phyloP scores from a whole-genome alignment of 2,329 filamentous ascomycete genomes.

The Aspergillus sp. region DNA sequence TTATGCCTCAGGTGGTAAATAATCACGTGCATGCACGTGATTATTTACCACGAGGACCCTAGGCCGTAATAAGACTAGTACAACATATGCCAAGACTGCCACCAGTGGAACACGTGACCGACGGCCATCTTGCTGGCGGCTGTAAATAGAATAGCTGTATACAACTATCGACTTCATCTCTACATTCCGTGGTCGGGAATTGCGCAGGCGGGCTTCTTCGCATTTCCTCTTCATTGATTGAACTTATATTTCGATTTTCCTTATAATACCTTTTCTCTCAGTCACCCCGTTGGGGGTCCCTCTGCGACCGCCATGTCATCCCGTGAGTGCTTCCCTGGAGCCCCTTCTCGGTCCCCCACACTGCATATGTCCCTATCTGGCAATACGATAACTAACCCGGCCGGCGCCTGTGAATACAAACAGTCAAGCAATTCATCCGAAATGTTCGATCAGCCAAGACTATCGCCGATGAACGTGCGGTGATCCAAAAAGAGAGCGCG shows the following conservation, averaged over 20 bases:
- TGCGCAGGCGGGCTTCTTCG: conserved; percentile 16
- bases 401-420: conserved; percentile 7
- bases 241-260: conserved; percentile 5
- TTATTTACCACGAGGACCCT: too few relatives aligned
- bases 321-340: conserved; percentile 37
- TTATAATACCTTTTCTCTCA: conserved; percentile 9
- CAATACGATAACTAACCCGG: conserved; percentile 18
- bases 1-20: too few relatives aligned
- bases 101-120: too few relatives aligned
- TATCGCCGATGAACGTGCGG: conserved; percentile 94
- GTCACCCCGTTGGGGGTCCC: conserved; percentile 40
- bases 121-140: too few relatives aligned
- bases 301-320: conserved; percentile 51
- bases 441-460: conserved; percentile 98
- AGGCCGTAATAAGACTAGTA: too few relatives aligned
- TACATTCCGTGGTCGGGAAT: not conserved
- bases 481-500: conserved; percentile 98
- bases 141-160: not conserved
- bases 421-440: conserved; percentile 99
- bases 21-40: too few relatives aligned
- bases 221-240: conserved; percentile 8
- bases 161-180: not conserved
- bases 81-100: too few relatives aligned
- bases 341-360: conserved; percentile 12
- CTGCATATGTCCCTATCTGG: conserved; percentile 6